These are phyloP conservation scores for Komagataea norvegica DNA, from an alignment of 1,139 yeast genomes.

Conservation along the genomic window DNA sequence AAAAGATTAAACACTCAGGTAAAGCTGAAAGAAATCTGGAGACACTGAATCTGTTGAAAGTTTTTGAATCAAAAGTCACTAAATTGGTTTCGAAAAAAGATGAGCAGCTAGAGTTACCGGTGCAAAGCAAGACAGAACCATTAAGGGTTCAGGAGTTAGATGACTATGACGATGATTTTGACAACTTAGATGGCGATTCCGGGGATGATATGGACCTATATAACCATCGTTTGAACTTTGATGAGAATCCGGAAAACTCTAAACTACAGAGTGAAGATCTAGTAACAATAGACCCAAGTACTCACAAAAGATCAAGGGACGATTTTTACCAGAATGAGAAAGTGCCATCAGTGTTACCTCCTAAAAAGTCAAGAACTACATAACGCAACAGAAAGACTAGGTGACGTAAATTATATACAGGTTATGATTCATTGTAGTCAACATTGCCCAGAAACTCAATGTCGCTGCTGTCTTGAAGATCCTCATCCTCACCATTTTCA, in stretches of 20 bases:
- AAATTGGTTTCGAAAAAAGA: no score
- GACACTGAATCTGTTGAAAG: no score
- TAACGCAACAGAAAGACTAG: not conserved
- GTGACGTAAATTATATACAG: no score
- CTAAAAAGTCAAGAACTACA: constrained; percentile 8
- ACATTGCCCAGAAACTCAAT: constrained; percentile 13
- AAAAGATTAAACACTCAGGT: no score
- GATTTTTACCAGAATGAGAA: constrained; percentile 4
- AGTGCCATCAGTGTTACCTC: constrained; percentile 5
- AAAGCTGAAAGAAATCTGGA: no score
- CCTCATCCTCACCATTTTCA: constrained; percentile 8
- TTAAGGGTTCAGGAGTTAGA: constrained; percentile 1
- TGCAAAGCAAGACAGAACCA: constrained; percentile 3
- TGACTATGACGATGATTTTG: constrained; percentile 18
- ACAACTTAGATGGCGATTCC: constrained; percentile 19
- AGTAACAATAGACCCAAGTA: constrained; percentile 24
- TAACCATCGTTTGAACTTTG: constrained; percentile 24
- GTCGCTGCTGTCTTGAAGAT: constrained; percentile 8
- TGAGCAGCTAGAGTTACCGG: no score
- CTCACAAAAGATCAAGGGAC: not conserved
- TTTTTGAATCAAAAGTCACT: no score
- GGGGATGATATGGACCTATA: constrained; percentile 21
- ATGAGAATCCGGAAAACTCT: constrained; percentile 15
- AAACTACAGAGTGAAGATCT: constrained; percentile 24
- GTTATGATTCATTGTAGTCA: constrained; percentile 16